phyloP scores from a whole-genome alignment of 768 basidiomycete genomes.

The Tricholoma matsutake region DNA sequence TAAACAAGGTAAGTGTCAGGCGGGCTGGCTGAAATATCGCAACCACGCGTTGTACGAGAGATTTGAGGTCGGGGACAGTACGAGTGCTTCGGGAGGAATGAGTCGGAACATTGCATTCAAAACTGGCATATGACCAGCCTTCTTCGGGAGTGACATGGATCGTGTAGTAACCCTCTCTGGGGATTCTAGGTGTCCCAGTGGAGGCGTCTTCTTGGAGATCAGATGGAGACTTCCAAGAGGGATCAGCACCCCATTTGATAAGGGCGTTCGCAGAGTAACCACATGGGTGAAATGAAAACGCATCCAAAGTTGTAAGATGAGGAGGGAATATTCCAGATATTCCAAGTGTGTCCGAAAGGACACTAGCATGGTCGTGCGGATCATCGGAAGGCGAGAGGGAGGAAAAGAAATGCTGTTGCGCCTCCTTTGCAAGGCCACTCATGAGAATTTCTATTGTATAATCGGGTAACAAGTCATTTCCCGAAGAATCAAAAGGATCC shows the following conservation, averaged over 20 bases:
- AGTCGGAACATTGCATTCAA: constrained; percentile 94
- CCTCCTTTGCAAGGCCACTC: constrained; percentile 78
- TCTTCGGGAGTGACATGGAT: constrained; percentile 98
- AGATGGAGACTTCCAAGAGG: not conserved
- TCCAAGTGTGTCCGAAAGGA: constrained; percentile 68
- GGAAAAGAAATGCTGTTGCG: constrained; percentile 77
- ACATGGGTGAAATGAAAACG: constrained; percentile 92
- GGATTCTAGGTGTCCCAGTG: constrained; percentile 9
- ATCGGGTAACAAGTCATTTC: constrained; percentile 49
- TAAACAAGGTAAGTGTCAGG: constrained; percentile 86
- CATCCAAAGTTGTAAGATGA: constrained; percentile 80
- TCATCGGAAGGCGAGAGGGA: constrained; percentile 27
- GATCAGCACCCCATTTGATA: constrained; percentile 53
- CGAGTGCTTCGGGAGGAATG: constrained; percentile 22
- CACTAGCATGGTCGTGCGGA: constrained; percentile 46
- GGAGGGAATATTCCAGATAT: constrained; percentile 81
- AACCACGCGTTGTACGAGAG: constrained; percentile 85
- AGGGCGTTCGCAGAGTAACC: constrained; percentile 96
- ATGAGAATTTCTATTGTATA: constrained; percentile 98
- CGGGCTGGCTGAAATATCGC: constrained; percentile 88
- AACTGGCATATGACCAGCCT: constrained; percentile 97
- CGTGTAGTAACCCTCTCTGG: constrained; percentile 91
- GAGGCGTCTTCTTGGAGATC: constrained; percentile 12
- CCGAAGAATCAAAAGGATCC: constrained; percentile 10
- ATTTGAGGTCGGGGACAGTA: constrained; percentile 69